A percentile compares a stretch with the other conserved stretches of the same genome.
These are phyloP conservation scores for Xylariomycetidae sp. DNA, from an alignment of 2,329 filamentous ascomycete species.

Conservation along the genomic window DNA sequence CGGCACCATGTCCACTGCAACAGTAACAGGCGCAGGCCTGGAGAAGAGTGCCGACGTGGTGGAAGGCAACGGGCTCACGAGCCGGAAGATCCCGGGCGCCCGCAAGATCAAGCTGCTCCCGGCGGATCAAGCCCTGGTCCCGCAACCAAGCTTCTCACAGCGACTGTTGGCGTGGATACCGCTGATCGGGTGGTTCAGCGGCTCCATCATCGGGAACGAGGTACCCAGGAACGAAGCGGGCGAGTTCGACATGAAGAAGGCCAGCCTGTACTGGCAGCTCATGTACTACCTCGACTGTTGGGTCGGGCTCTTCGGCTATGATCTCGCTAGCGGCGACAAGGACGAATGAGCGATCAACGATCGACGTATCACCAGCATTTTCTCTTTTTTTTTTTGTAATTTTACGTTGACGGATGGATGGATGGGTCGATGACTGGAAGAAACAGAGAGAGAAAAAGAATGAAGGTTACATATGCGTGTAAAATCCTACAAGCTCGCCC, in stretches of 20 bases:
- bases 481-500: no score
- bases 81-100: constrained; percentile 62
- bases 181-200: constrained; percentile 67
- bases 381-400: not conserved
- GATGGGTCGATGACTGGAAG: no score
- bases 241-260: constrained; percentile 70
- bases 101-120: constrained; percentile 61
- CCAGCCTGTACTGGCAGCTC: constrained; percentile 64
- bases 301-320: constrained; percentile 55
- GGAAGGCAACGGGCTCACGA: constrained; percentile 40
- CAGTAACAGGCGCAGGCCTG: constrained; percentile 33
- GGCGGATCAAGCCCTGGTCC: constrained; percentile 65
- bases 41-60: constrained; percentile 16
- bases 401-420: no score
- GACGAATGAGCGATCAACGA: constrained; percentile 56
- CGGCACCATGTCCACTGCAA: constrained; percentile 39
- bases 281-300: constrained; percentile 59
- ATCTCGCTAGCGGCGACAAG: constrained; percentile 53
- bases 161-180: constrained; percentile 62
- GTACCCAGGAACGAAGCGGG: constrained; percentile 69
- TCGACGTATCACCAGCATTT: not conserved
- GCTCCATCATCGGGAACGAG: constrained; percentile 68
- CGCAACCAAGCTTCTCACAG: constrained; percentile 61
- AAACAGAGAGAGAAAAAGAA: no score
- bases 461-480: no score